Evolutionary conservation across 2,329 filamentous ascomycete species (phyloP).

Genomic region (Aspergillus hortae): DNA sequence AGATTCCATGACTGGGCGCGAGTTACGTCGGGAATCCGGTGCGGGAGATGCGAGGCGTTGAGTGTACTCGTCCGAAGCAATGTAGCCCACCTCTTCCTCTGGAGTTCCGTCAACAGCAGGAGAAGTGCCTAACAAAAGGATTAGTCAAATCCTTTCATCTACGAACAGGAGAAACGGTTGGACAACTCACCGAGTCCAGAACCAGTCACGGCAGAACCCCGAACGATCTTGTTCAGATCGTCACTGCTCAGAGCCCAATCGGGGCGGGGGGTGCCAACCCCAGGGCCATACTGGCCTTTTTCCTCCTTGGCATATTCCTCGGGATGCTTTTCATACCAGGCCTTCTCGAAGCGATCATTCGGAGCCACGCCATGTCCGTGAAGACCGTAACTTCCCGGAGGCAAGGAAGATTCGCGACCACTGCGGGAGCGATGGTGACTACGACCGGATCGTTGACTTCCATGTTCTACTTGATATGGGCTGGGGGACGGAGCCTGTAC

Average conservation of each 20-base stretch:
- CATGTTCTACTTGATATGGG: slow-evolving; percentile 45
- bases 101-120: slow-evolving; percentile 68
- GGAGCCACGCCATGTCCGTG: slow-evolving; percentile 78
- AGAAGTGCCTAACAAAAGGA: slow-evolving; percentile 55
- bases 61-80: slow-evolving; percentile 79
- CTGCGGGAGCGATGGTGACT: slow-evolving; percentile 70
- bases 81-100: slow-evolving; percentile 85
- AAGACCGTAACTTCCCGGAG: slow-evolving; percentile 87
- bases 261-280: slow-evolving; percentile 56
- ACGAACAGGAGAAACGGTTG: not conserved
- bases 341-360: slow-evolving; percentile 80
- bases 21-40: slow-evolving; percentile 41
- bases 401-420: slow-evolving; percentile 65
- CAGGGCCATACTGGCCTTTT: slow-evolving; percentile 60
- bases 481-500: slow-evolving; percentile 91
- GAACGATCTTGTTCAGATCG: slow-evolving; percentile 85
- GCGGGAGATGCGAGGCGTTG: slow-evolving; percentile 69
- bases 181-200: slow-evolving; percentile 50
- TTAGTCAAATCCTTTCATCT: slow-evolving; percentile 5
- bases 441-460: slow-evolving; percentile 45
- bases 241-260: slow-evolving; percentile 87
- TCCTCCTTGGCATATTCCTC: slow-evolving; percentile 73
- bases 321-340: slow-evolving; percentile 90
- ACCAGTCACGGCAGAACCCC: slow-evolving; percentile 57
- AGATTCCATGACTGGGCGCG: slow-evolving; percentile 48